Conservation (phyloP, 805 yeast species). For the Tanozyma kutaoensis region DNA sequence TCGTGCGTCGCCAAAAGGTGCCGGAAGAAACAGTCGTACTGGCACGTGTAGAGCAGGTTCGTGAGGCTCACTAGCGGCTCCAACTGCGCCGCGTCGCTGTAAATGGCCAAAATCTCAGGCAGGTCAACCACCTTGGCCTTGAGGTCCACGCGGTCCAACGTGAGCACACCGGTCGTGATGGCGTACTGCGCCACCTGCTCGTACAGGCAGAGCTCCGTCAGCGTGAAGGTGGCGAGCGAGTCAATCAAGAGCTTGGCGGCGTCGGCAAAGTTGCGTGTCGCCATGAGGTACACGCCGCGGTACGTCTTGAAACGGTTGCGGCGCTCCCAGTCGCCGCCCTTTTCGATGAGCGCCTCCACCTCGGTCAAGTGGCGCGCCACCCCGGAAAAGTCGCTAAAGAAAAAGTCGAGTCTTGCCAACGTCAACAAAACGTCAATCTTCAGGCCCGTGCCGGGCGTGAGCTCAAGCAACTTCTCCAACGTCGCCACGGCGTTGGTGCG, state of each 20-base stretch:
- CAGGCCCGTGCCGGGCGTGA: conserved; percentile 77
- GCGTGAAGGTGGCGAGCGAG: conserved; percentile 88
- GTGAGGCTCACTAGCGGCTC: conserved; percentile 77
- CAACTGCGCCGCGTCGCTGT: conserved; percentile 55
- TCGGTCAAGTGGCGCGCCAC: conserved; percentile 64
- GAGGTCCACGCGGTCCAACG: conserved; percentile 72
- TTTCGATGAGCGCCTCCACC: conserved; percentile 66
- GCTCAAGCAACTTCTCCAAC: conserved; percentile 58
- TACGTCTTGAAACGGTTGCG: conserved; percentile 90
- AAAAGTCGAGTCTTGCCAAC: conserved; percentile 78
- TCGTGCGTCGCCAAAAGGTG: conserved; percentile 69
- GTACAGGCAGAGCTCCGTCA: conserved; percentile 79
- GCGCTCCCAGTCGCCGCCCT: conserved; percentile 99
- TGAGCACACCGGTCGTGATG: conserved; percentile 72
- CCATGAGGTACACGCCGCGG: conserved; percentile 68
- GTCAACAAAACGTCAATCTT: conserved; percentile 81
- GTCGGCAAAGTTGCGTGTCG: conserved; percentile 75
- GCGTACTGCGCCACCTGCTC: conserved; percentile 86
- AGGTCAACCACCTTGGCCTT: conserved; percentile 81
- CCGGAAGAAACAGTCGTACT: conserved; percentile 69
- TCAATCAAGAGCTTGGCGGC: conserved; percentile 82
- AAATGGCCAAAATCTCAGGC: conserved; percentile 79
- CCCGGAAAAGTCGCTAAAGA: conserved; percentile 63
- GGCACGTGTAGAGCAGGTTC: conserved; percentile 79
- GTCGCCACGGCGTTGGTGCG: conserved; percentile 53